Percentiles rank a stretch among this genome's conserved stretches.
phyloP scores from a whole-genome alignment of 768 basidiomycete genomes.

The Hericium alpestre region DNA sequence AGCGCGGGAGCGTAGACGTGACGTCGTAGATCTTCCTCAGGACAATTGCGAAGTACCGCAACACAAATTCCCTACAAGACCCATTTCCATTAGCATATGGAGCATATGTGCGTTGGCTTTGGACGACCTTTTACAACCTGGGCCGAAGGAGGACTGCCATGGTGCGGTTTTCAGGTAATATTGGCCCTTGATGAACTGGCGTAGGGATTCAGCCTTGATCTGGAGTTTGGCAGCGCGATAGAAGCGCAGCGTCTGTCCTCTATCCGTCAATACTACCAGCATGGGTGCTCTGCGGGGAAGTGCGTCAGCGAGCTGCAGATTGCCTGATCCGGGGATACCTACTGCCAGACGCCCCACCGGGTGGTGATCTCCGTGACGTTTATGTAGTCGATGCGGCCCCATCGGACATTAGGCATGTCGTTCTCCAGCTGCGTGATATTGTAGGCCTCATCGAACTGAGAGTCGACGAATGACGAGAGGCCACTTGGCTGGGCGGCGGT shows the following conservation, averaged over 20 bases:
- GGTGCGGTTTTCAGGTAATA: conserved; percentile 51
- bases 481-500: conserved; percentile 51
- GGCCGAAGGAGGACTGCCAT: conserved; percentile 62
- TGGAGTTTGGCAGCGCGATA: conserved; percentile 55
- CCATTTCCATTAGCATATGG: not conserved
- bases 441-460: conserved; percentile 64
- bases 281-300: conserved; percentile 51
- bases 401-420: conserved; percentile 64
- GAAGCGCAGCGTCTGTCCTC: conserved; percentile 76
- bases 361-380: conserved; percentile 77
- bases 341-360: conserved; percentile 83
- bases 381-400: conserved; percentile 82
- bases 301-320: conserved; percentile 1
- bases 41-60: conserved; percentile 46
- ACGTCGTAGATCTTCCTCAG: conserved; percentile 43
- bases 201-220: conserved; percentile 47
- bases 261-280: conserved; percentile 57
- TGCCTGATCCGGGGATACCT: conserved; percentile 20
- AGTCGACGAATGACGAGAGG: conserved; percentile 59
- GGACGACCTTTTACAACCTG: conserved; percentile 64
- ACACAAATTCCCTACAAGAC: conserved; percentile 48
- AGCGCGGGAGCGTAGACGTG: conserved; percentile 51
- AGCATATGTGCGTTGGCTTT: not conserved
- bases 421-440: conserved; percentile 48
- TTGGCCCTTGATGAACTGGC: conserved; percentile 56